These are phyloP conservation scores for Zygoascus meyerae DNA, from an alignment of 1,139 yeast species.

Conservation along the genomic window DNA sequence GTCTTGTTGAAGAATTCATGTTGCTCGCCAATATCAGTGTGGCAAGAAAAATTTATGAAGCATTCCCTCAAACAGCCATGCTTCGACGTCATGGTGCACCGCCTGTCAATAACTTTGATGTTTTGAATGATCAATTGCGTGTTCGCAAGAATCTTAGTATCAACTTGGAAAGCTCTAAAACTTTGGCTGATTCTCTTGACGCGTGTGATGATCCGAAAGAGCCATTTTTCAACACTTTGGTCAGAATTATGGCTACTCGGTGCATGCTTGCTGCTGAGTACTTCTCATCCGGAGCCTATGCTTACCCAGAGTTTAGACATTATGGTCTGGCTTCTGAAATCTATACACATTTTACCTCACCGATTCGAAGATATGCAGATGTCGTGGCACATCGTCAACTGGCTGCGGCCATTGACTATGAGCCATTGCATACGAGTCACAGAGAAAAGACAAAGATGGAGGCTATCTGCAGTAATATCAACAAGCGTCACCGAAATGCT, in stretches of 20 bases:
- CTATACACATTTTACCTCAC: constrained; percentile 97
- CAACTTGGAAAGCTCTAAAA: constrained; percentile 79
- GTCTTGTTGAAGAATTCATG: constrained; percentile 98
- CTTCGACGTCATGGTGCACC: constrained; percentile 91
- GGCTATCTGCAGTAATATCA: constrained; percentile 78
- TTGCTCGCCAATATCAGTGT: constrained; percentile 94
- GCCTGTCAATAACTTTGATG: constrained; percentile 88
- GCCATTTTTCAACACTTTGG: constrained; percentile 85
- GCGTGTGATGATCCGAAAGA: constrained; percentile 76
- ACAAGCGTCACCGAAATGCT: constrained; percentile 92
- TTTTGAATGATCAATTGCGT: constrained; percentile 79
- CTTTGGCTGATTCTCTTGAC: constrained; percentile 91
- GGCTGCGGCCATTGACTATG: constrained; percentile 96
- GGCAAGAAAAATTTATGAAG: constrained; percentile 83
- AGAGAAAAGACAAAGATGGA: constrained; percentile 92
- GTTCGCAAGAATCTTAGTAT: constrained; percentile 70
- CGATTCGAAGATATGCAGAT: constrained; percentile 97
- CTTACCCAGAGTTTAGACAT: constrained; percentile 92
- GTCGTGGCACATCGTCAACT: constrained; percentile 95
- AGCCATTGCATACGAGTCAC: constrained; percentile 71
- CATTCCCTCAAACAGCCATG: constrained; percentile 98
- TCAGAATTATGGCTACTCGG: constrained; percentile 95
- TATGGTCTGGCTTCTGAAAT: constrained; percentile 97
- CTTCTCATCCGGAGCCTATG: constrained; percentile 87
- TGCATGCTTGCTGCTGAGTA: constrained; percentile 99